Evolutionary conservation across 2,329 filamentous ascomycete species (phyloP).

Genomic region (Fusarium sp.): DNA sequence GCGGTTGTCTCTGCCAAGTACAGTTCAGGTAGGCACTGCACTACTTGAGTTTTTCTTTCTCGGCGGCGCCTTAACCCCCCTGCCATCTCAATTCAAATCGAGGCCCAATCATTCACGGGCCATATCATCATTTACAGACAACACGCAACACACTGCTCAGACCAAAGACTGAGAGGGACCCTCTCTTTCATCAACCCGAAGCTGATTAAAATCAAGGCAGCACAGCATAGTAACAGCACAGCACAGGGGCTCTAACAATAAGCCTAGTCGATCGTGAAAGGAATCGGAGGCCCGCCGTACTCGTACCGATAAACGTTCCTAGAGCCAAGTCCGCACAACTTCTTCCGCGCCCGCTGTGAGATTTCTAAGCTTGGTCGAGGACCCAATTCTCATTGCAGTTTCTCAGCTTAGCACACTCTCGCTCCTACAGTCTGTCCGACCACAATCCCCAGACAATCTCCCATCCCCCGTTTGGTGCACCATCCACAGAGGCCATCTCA

Average conservation of each 20-base stretch:
- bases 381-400: slow-evolving; percentile 35
- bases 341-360: slow-evolving; percentile 40
- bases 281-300: slow-evolving; percentile 21
- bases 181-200: slow-evolving; percentile 37
- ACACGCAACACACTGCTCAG: slow-evolving; percentile 28
- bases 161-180: slow-evolving; percentile 18
- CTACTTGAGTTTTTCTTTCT: slow-evolving; percentile 25
- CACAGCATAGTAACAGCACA: slow-evolving; percentile 1
- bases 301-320: slow-evolving; percentile 12
- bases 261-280: slow-evolving; percentile 12
- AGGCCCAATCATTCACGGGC: slow-evolving; percentile 36
- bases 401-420: slow-evolving; percentile 39
- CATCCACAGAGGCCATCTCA: slow-evolving; percentile 43
- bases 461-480: slow-evolving; percentile 40
- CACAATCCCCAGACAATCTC: slow-evolving; percentile 40
- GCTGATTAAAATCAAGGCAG: slow-evolving; percentile 38
- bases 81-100: slow-evolving; percentile 25
- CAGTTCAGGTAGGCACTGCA: slow-evolving; percentile 34
- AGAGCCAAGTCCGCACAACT: slow-evolving; percentile 35
- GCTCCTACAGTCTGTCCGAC: slow-evolving; percentile 34
- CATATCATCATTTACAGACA: slow-evolving; percentile 39
- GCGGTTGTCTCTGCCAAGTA: slow-evolving; percentile 35
- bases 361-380: slow-evolving; percentile 39
- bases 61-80: slow-evolving; percentile 37
- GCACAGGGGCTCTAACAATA: not conserved